Base-by-base conservation (phyloP, 202 grass and related monocot genomes). In the Cymbopogon flexuosus region DNA sequence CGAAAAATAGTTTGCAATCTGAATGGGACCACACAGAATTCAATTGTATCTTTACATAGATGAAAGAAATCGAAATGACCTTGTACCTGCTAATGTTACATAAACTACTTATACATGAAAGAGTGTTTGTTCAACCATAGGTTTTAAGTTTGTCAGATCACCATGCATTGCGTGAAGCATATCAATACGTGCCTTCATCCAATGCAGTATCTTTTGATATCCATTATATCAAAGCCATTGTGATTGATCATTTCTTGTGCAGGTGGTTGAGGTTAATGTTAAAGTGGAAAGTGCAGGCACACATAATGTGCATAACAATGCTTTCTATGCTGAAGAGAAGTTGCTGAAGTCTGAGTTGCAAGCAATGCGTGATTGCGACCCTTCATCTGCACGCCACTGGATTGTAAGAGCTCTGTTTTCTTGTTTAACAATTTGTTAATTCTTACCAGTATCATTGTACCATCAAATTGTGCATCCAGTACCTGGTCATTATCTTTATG, bases 261-360 rank as follows among this genome's bases (percentile, higher is more conserved):
- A 99, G 96, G 93, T 99, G 33, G 90, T 99, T 65, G 96, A 99
- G 86, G 89, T 99, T 68, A 96, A 99, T 90, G 96, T 84, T 13
- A 93, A 95, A 91, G 83, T 96, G 3, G 96, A 96, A 88, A 87
- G 65, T 70, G 83, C 89, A 87, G 93, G 96, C 61, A 39, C 88
- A 43, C 79, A 91, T 89, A 99, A 99, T 79, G 75, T 99, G 76
- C 96, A 96, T 76, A 91, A 99, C 35, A 99, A 96, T 84, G 92
- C 96, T 79, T 99, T 99, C 81, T 96, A 87, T 79, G 93, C 89
- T 42, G 96, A 99, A 88, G 96, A 99, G 72, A 86, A 93, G 68
- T 70, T 96, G 34, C 56, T 99, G 56, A 96, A 88, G 58, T 96
- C 93, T 46, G 96, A 99, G 86, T 84, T 96, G 49, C 82, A 99